A percentile compares a stretch with the other conserved stretches of the same genome.
Conservation (phyloP, 148 eudicot genomes). For the Mesembryanthemum crystallinum region DNA sequence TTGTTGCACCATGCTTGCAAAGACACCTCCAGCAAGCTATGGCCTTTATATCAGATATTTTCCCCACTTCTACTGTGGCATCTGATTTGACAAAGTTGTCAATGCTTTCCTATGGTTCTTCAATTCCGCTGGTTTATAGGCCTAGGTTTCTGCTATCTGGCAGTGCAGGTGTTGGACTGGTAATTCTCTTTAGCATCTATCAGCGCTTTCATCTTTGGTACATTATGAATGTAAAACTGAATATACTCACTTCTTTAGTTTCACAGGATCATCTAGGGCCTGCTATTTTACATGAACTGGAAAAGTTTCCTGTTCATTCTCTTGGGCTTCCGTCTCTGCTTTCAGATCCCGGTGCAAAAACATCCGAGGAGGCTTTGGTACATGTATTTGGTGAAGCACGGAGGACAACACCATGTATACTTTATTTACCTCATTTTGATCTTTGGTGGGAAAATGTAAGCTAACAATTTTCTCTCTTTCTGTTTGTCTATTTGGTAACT, state of each 20-base stretch:
- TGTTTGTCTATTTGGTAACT: neutral
- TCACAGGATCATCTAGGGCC: constrained; percentile 97
- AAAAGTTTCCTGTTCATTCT: constrained; percentile 98
- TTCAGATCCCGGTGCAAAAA: constrained; percentile 98
- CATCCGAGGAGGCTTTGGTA: constrained; percentile 97
- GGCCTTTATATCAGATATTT: constrained; percentile 71
- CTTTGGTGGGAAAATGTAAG: constrained; percentile 99
- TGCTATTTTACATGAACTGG: constrained; percentile 93
- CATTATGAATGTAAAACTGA: constrained; percentile 26
- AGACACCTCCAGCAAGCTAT: constrained; percentile 70
- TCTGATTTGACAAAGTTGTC: constrained; percentile 71
- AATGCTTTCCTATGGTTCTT: constrained; percentile 81
- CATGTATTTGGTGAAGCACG: constrained; percentile 97
- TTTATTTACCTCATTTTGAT: constrained; percentile 81
- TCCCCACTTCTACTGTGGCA: constrained; percentile 67
- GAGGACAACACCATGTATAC: constrained; percentile 91
- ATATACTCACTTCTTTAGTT: constrained; percentile 44
- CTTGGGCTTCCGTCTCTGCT: constrained; percentile 95
- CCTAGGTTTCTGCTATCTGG: constrained; percentile 87
- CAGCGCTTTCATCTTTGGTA: constrained; percentile 1
- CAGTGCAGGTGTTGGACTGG: constrained; percentile 85
- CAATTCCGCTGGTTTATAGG: constrained; percentile 84
- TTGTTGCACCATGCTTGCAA: constrained; percentile 82
- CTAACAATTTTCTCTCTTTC: constrained; percentile 13
- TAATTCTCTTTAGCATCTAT: constrained; percentile 35